A percentile compares a stretch with the other conserved stretches of the same genome.
These are phyloP conservation scores for Phytopythium aichiense DNA, from an alignment of 352 stramenopile species.

Conservation along the genomic window DNA sequence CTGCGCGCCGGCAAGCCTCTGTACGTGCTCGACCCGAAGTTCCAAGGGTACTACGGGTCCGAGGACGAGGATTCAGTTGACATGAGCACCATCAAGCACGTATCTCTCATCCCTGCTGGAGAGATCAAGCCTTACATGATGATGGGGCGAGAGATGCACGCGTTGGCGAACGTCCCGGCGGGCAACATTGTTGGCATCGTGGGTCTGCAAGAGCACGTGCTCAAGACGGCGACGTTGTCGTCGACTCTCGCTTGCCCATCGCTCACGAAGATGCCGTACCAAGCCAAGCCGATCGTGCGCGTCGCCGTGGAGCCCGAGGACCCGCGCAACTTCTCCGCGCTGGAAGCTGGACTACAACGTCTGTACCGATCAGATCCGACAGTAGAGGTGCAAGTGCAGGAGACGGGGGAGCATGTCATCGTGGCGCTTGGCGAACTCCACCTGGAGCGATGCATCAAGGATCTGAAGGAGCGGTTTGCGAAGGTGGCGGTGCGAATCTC, in stretches of 20 bases:
- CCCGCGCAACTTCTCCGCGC: conserved; percentile 75
- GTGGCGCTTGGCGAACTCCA: conserved; percentile 90
- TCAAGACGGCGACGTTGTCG: conserved; percentile 90
- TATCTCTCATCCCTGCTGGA: conserved; percentile 40
- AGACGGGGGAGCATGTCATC: conserved; percentile 90
- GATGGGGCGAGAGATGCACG: conserved; percentile 88
- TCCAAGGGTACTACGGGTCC: conserved; percentile 52
- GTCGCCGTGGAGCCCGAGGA: conserved; percentile 89
- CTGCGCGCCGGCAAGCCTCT: conserved; percentile 54
- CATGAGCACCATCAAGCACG: conserved; percentile 38
- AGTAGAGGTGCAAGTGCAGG: conserved; percentile 89
- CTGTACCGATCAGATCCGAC: conserved; percentile 91
- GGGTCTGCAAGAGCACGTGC: conserved; percentile 80
- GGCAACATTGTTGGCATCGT: conserved; percentile 90
- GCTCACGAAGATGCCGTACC: conserved; percentile 85
- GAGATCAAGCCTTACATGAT: conserved; percentile 88
- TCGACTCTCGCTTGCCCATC: conserved; percentile 76
- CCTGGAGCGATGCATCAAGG: conserved; percentile 90
- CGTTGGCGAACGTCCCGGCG: conserved; percentile 69
- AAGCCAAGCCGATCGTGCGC: conserved; percentile 90
- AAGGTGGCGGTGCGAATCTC: conserved; percentile 83
- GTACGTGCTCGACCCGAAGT: conserved; percentile 89
- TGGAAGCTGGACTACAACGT: conserved; percentile 87
- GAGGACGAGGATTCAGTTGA: conserved; percentile 28
- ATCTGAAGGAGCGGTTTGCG: conserved; percentile 85